Evolutionary conservation across 352 stramenopile species (phyloP), one percentile per base, ranked within the genome.

Genomic region (Blastocystis sp.): DNA sequence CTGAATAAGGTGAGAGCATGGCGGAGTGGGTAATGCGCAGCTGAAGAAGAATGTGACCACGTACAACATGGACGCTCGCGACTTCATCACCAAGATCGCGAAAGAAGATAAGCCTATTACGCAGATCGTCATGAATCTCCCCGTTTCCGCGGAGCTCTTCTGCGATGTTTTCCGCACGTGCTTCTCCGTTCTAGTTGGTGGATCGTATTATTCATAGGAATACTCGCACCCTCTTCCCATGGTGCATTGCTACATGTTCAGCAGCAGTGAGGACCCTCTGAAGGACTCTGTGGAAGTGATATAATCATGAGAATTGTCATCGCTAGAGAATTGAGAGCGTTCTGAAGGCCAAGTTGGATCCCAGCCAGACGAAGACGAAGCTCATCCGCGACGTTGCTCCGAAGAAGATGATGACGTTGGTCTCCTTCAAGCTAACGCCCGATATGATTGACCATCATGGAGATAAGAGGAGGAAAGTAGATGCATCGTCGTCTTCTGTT

Each of bases 321-420:
- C 81, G 38, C 42, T 89, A 94, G 92, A 92, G 93, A 19, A 91
- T 92, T 4, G 92, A 94, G 62, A 90, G 89, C 38, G 92, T 95
- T 17, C 80, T 95, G 82, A 89, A 91, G 19, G 92, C 92, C 1
- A 80, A 90, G 62, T 78, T 95, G 10, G 88, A 93, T 60, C 77
- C 89, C 3, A 76, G 84, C 57, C 89, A 81, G 7, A 93, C 91
- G 17, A 91, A 87, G 62, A 92, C 94, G 87, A 92, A 94, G 81
- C 92, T 94, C 24, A 92, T 95, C 48, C 92, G 93, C 59, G 93
- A 95, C 59, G 93, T 95, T 4, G 92, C 93, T 0, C 93, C 93
- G 1, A 95, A 95, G 90, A 95, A 95, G 88, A 92, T 94, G 65
- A 95, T 95, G 93, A 93, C 95, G 88, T 94, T 93, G 89, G 93